These are phyloP conservation scores for Colletotrichum sp. DNA, from an alignment of 2,329 filamentous ascomycete genomes.

Conservation along the genomic window DNA sequence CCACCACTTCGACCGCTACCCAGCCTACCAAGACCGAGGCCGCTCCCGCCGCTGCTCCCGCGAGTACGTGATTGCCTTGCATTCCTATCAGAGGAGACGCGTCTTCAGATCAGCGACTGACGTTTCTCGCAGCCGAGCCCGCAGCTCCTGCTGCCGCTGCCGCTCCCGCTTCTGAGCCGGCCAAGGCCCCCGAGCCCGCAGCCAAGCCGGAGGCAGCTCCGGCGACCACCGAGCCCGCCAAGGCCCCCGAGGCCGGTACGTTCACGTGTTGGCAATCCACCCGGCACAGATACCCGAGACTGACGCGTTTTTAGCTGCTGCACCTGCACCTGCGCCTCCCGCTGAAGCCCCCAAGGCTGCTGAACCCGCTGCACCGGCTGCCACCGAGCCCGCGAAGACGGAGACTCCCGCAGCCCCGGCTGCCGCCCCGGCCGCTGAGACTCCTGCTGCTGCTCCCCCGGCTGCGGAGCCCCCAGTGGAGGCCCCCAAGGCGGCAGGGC, in stretches of 20 bases:
- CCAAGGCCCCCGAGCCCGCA: constrained; percentile 12
- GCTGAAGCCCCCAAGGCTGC: constrained; percentile 2
- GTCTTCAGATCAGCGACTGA: neutral
- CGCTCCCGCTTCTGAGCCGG: constrained; percentile 13
- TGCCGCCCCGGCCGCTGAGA: constrained; percentile 23
- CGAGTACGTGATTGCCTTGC: constrained; percentile 6
- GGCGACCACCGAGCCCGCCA: constrained; percentile 20
- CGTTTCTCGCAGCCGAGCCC: constrained; percentile 10
- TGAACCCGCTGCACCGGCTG: constrained; percentile 26
- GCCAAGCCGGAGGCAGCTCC: constrained; percentile 14
- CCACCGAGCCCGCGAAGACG: constrained; percentile 21
- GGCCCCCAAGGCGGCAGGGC: neutral
- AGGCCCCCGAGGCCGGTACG: constrained; percentile 17
- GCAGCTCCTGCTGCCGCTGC: constrained; percentile 18
- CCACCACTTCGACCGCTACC: constrained; percentile 29
- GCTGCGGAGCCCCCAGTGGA: neutral
- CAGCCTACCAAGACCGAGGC: constrained; percentile 30
- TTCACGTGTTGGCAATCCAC: neutral
- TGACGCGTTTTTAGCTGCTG: constrained; percentile 26
- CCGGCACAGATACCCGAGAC: neutral
- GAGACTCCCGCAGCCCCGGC: constrained; percentile 28
- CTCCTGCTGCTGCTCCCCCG: constrained; percentile 21
- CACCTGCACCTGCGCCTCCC: constrained; percentile 29
- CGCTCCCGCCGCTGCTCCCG: constrained; percentile 16
- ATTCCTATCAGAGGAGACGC: neutral